Base-by-base conservation (phyloP, 2,329 filamentous ascomycete species). In the Whalleya microplaca region DNA sequence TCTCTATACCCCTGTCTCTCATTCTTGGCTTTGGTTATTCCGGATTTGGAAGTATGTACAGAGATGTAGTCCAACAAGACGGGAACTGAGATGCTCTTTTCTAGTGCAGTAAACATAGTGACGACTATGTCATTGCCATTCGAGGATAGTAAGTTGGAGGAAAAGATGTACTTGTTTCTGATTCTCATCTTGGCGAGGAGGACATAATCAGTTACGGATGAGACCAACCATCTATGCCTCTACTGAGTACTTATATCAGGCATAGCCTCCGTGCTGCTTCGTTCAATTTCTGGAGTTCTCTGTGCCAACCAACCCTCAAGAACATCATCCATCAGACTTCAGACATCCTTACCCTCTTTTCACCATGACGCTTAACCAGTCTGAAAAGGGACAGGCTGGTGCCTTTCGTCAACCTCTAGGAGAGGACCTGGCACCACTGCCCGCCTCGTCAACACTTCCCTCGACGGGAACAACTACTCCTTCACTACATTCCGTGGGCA, bases 381-480 rank as follows among this genome's bases (percentile, higher is more conserved):
- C 59, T 51, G 60, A 63, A 61, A 63, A 63, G 52, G 52, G 51
- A 51, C 60, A 58, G 44, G 50, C 43, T 44, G 57, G 53, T 56
- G 50, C 45, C 60, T 56, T 58, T 41, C 55, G 49, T n/a, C 52
- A 48, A 21, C 20, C 43, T 44, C 14, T 45, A 48, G 19, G 51
- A 49, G 53, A 52, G 51, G 48, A 54, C 44, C 21, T 64, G 53
- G 59, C 56, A 53, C 56, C 66, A 20, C 41, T 54, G 18, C 19
- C 56, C 27, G 54, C 59, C 21, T 55, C 52, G 23, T 61, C 59
- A 12, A 57, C 58, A 32, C 59, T 56, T 16, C 57, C 59, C 10
- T 64, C 64, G 12, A 63, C 64, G 19, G 65, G 62, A 6, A 64
- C 64, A 6, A 59, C 53, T 8, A 65, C 63, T 9, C 63, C 66